A percentile compares a stretch with the other conserved stretches of the same genome.
Evolutionary conservation across 208 protist genomes (phyloP).

Genomic region (Leishmania arabica): DNA sequence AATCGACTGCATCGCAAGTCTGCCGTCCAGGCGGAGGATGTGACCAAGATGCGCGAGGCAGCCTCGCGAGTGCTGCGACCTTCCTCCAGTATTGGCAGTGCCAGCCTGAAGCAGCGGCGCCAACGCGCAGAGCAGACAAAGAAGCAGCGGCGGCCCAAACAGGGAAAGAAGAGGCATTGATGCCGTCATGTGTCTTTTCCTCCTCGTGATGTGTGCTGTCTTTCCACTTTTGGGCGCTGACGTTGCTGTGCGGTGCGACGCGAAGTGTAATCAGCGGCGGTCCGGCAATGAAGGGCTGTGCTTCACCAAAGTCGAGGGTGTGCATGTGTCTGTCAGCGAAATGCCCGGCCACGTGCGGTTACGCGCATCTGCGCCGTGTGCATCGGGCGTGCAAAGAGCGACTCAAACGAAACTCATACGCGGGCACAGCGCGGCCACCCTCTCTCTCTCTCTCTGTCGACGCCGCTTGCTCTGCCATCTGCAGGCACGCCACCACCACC

Average conservation of each 20-base stretch:
- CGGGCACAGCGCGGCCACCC: background rate
- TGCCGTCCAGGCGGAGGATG: conserved; percentile 33
- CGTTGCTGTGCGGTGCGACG: background rate
- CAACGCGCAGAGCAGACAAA: conserved; percentile 37
- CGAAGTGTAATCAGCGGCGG: background rate
- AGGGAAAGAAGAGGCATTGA: conserved; percentile 23
- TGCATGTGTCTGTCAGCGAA: background rate
- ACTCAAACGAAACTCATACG: background rate
- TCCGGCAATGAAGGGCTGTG: background rate
- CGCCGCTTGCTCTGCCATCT: background rate
- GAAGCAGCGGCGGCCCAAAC: conserved; percentile 26
- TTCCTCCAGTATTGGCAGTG: conserved; percentile 25
- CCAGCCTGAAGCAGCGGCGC: conserved; percentile 40
- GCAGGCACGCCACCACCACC: background rate
- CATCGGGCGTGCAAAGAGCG: background rate
- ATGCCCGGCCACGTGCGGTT: background rate
- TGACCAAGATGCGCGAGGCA: conserved; percentile 42
- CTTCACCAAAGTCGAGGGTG: background rate
- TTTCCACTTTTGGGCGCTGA: background rate
- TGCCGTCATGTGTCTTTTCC: background rate
- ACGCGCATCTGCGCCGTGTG: background rate
- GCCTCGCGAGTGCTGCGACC: conserved; percentile 45
- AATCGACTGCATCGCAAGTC: conserved; percentile 39
- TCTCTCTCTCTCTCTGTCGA: background rate
- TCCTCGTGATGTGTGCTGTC: background rate